Base-by-base conservation (phyloP, 495 filamentous ascomycete genomes). In the Penicillium diatomitis region DNA sequence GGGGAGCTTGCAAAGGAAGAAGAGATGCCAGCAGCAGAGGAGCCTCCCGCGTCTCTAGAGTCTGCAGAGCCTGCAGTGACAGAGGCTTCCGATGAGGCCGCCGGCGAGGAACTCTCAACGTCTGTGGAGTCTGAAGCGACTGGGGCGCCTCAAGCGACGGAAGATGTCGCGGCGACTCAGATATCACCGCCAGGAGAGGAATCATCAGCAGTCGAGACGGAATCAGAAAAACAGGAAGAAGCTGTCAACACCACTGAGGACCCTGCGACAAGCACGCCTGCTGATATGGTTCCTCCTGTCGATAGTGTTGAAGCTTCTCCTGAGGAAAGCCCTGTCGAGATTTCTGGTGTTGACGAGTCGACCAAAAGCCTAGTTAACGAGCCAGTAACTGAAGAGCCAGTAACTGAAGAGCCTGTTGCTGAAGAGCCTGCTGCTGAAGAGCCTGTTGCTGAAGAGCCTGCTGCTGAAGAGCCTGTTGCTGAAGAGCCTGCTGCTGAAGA, bases 391-490 rank as follows among this genome's bases (percentile, higher is more conserved):
- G 20, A 42, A 6, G 40, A 42, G 12, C 20, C 27, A 7, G 27
- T n/a, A 1, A 9, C 29, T 12, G 29, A 32, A 44, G 28, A 44
- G 41, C 37, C 37, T 5, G 43, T 8, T 5, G 11, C 20, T 45
- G 32, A 8, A 35, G 43, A 45, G 43, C 12, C 20, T 12, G 29
- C 33, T 20, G 46, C 37, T 38, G 55, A 53, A 28, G 27, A 41
- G 8, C n/a, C 47, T 5, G 11, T 31, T 4, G 30, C 36, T 10
- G 45, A 48, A 8, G 35, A 38, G 12, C 39, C 51, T 9, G 4
- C 30, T 6, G 37, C 3, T 7, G 46, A 48, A n/a, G 29, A 46
- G 11, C 43, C 53, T 31, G 45, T 48, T 43, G 53, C 41, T 33
- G 39, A 36, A 32, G 27, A 41, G 30, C 32, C 40, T 32, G 36